phyloP scores from a whole-genome alignment of 2,329 filamentous ascomycete species.

The Hymenoscyphus occultus region DNA sequence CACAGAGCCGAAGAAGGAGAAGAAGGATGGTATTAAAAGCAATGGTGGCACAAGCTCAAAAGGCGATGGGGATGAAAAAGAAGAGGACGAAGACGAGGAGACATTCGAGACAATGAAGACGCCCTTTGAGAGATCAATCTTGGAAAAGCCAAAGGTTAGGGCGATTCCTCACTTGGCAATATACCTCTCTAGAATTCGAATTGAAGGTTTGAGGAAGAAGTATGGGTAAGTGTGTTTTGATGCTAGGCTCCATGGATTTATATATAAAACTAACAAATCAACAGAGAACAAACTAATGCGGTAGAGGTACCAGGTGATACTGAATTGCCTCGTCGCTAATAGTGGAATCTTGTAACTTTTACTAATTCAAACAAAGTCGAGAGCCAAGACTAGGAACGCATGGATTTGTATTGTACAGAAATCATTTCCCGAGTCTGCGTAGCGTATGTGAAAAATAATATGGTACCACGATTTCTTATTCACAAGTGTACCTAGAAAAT shows the following conservation, averaged over 20 bases:
- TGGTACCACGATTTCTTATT: not conserved
- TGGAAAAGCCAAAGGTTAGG: conserved; percentile 45
- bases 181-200: conserved; percentile 52
- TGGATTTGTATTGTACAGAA: not conserved
- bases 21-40: conserved; percentile 28
- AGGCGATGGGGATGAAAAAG: conserved; percentile 21
- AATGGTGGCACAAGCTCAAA: conserved; percentile 20
- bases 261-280: conserved; percentile 8
- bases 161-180: conserved; percentile 56
- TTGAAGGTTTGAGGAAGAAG: conserved; percentile 53
- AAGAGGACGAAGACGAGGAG: conserved; percentile 40
- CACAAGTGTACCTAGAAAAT: not conserved
- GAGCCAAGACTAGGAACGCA: not conserved
- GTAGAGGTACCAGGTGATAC: not conserved
- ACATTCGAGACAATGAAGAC: conserved; percentile 55
- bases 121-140: conserved; percentile 53
- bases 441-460: not conserved
- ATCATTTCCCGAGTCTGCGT: not conserved
- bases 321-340: not conserved
- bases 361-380: not conserved
- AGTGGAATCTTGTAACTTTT: not conserved
- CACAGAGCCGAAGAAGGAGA: conserved; percentile 18
- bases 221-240: conserved; percentile 31
- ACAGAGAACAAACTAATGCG: conserved; percentile 38
- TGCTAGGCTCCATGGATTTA: not conserved